Evolutionary conservation across 306 rosid genomes (phyloP).

Genomic region (Dalbergia cultrata): DNA sequence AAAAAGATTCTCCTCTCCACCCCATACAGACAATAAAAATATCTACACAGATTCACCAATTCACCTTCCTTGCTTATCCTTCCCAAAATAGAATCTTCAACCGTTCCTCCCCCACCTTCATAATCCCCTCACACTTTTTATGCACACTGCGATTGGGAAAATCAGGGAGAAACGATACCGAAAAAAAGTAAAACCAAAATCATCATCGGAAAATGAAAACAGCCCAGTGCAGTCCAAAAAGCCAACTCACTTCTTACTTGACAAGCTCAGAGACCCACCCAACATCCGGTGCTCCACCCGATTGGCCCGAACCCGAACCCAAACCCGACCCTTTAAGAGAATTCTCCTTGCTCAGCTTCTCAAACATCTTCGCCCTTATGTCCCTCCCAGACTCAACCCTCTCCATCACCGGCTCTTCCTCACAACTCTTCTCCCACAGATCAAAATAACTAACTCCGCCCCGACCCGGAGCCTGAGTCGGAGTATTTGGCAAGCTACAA

Average conservation of each 20-base stretch:
- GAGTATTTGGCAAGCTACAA: conserved; percentile 77
- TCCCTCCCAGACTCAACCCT: conserved; percentile 93
- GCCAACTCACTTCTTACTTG: conserved; percentile 42
- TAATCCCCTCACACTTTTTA: conserved; percentile 4
- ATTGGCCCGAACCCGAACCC: conserved; percentile 15
- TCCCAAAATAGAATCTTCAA: conserved; percentile 45
- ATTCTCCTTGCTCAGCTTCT: conserved; percentile 83
- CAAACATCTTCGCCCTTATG: conserved; percentile 81
- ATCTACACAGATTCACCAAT: conserved; percentile 54
- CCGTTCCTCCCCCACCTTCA: conserved; percentile 15
- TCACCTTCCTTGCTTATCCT: conserved; percentile 11
- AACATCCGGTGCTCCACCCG: conserved; percentile 68
- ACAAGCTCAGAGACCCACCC: conserved; percentile 88
- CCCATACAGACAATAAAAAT: conserved; percentile 47
- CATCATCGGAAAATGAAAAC: background rate
- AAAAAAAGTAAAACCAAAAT: conserved; percentile 34
- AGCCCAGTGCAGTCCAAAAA: background rate
- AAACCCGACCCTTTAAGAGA: conserved; percentile 57
- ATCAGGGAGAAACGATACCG: conserved; percentile 25
- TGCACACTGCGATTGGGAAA: conserved; percentile 45
- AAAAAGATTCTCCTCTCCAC: conserved; percentile 57
- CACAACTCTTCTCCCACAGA: conserved; percentile 56
- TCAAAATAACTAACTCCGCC: conserved; percentile 56
- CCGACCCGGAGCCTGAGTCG: conserved; percentile 67
- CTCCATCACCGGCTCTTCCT: conserved; percentile 91